Evolutionary conservation across 768 basidiomycete genomes (phyloP).

Genomic region (Calocybe indica): DNA sequence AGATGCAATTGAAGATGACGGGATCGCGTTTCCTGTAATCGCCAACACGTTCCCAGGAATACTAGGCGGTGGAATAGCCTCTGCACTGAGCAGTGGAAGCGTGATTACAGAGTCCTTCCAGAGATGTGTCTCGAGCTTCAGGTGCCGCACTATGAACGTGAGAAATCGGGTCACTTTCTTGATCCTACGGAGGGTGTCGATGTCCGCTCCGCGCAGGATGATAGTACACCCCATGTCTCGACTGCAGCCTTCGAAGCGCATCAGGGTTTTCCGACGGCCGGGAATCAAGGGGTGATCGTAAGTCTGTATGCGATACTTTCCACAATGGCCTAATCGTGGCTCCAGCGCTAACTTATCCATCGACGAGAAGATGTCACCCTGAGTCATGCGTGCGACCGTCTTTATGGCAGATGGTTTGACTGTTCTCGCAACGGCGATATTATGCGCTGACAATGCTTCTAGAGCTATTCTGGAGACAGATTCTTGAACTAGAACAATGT

Average conservation of each 20-base stretch:
- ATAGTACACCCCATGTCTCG: conserved; percentile 94
- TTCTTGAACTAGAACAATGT: conserved; percentile 87
- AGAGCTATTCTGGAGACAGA: conserved; percentile 88
- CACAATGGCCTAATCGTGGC: conserved; percentile 85
- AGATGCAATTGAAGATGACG: conserved; percentile 12
- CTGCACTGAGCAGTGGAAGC: conserved; percentile 56
- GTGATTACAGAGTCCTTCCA: conserved; percentile 88
- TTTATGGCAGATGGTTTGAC: conserved; percentile 87
- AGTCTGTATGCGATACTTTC: conserved; percentile 82
- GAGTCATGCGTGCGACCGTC: conserved; percentile 89
- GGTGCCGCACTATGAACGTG: conserved; percentile 85
- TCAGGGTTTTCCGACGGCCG: conserved; percentile 90
- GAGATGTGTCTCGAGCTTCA: conserved; percentile 91
- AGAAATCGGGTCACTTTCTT: conserved; percentile 93
- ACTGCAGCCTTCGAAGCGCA: conserved; percentile 97
- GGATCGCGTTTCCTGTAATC: conserved; percentile 1
- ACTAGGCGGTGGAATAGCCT: conserved; percentile 39
- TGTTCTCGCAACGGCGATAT: conserved; percentile 85
- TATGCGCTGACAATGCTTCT: conserved; percentile 77
- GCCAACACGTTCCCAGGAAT: neutral
- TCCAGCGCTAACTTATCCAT: conserved; percentile 92
- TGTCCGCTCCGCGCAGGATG: conserved; percentile 81
- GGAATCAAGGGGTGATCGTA: conserved; percentile 93
- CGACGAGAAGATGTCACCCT: conserved; percentile 91
- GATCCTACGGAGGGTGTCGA: conserved; percentile 73